Base-by-base conservation (phyloP, 352 stramenopile species). In the Pilasporangium apinafurcum region DNA sequence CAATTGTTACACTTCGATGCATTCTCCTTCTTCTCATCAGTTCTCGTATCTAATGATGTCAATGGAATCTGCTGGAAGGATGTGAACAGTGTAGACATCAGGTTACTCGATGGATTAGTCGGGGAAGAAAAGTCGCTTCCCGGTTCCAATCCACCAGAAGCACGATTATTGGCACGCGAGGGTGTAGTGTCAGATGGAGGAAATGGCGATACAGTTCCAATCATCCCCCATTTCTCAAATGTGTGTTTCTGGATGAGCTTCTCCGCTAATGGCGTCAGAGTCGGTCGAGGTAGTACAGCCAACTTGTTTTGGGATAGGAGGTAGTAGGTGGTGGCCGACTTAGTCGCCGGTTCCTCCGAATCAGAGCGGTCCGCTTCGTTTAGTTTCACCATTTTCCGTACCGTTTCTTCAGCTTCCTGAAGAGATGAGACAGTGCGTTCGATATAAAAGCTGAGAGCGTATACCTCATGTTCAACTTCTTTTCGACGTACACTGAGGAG, bases 41-140 rank as follows among this genome's bases (percentile, higher is more conserved):
- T 25, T 59, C 35, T 10, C 18, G 25, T 22, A 56, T 60, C 36
- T 13, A 26, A 26, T 24, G 35, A 9, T 10, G 48, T 39, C 8
- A 48, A 8, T 8, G 25, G 8, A 10, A 80, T 41, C 42, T 74
- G 58, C 9, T 79, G 51, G 22, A 78, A 76, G 26, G 65, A 74
- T 5, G 59, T 42, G 33, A 77, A 78, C 4, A 68, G 18, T 31
- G 37, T n/a, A 1, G 22, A 2, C 33, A 39, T 39, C 37, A 6
- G n/a, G n/a, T n/a, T n/a, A n/a, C n/a, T n/a, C n/a, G n/a, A n/a
- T n/a, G n/a, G n/a, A n/a, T n/a, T n/a, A n/a, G n/a, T n/a, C n/a
- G n/a, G n/a, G n/a, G n/a, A n/a, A n/a, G n/a, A n/a, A n/a, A n/a
- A n/a, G n/a, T n/a, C n/a, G n/a, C n/a, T n/a, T n/a, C n/a, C n/a